Conservation (phyloP, 495 filamentous ascomycete genomes). For the Clavariopsis aquatica region DNA sequence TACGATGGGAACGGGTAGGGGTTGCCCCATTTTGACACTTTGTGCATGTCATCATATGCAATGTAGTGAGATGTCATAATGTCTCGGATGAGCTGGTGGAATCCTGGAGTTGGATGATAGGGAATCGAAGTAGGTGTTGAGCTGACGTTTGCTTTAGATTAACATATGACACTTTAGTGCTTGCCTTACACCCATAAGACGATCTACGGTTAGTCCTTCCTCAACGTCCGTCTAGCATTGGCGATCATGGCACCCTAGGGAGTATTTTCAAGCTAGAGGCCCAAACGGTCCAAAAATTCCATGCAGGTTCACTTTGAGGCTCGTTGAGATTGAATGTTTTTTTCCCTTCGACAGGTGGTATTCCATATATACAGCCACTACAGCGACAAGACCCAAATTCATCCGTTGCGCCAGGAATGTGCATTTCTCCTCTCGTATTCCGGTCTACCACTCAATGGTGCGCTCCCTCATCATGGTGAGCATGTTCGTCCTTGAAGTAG, state of each 20-base stretch:
- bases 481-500: constrained; percentile 78
- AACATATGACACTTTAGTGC: not conserved
- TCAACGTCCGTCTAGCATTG: not conserved
- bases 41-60: not conserved
- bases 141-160: not conserved
- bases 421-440: constrained; percentile 6
- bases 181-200: not conserved
- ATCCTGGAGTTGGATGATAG: not conserved
- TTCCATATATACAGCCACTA: constrained; percentile 14
- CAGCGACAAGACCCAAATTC: constrained; percentile 9
- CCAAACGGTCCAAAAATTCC: not conserved
- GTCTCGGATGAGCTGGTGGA: not conserved
- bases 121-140: not conserved
- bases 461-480: constrained; percentile 44
- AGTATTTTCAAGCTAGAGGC: not conserved
- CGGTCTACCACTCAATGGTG: constrained; percentile 7
- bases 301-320: not conserved
- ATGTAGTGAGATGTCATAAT: not conserved
- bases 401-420: constrained; percentile 21
- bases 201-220: not conserved
- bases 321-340: not conserved
- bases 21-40: too few species aligned
- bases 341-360: not conserved
- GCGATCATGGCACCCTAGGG: too few species aligned
- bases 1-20: too few species aligned